phyloP scores from a whole-genome alignment of 106 monocot genomes.

The Acorus gramineus region DNA sequence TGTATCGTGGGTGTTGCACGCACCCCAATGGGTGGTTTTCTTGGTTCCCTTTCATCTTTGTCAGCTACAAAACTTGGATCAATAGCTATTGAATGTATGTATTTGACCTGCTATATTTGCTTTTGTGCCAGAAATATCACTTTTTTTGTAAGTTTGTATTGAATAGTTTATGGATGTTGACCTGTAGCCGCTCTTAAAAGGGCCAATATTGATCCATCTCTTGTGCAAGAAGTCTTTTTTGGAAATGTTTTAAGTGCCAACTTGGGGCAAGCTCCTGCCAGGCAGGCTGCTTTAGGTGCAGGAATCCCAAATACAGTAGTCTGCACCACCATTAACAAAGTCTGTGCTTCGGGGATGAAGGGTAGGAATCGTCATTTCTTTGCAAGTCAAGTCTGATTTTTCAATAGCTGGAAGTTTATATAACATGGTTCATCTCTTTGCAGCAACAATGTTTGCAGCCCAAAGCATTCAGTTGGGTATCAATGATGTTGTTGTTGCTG shows the following conservation, averaged over 20 bases:
- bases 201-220: slow-evolving; percentile 82
- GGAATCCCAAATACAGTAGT: slow-evolving; percentile 86
- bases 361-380: slow-evolving; percentile 22
- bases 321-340: slow-evolving; percentile 91
- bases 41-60: slow-evolving; percentile 86
- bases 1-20: slow-evolving; percentile 93
- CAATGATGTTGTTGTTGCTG: slow-evolving; percentile 90
- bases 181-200: slow-evolving; percentile 63
- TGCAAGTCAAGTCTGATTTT: not conserved
- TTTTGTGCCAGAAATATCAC: too few species aligned
- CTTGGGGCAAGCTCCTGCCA: slow-evolving; percentile 95
- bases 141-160: too few species aligned
- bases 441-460: slow-evolving; percentile 89
- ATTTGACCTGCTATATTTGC: not conserved
- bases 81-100: slow-evolving; percentile 66
- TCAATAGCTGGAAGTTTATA: not conserved
- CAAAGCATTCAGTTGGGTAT: slow-evolving; percentile 92
- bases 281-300: slow-evolving; percentile 96
- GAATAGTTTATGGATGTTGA: not conserved
- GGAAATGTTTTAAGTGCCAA: slow-evolving; percentile 99
- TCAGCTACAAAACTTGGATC: slow-evolving; percentile 96
- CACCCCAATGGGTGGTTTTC: slow-evolving; percentile 94
- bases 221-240: slow-evolving; percentile 95
- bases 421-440: slow-evolving; percentile 2
- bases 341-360: slow-evolving; percentile 98